These are phyloP conservation scores for Pugionium cornutum DNA, from an alignment of 345 rosid genomes.

Conservation along the genomic window DNA sequence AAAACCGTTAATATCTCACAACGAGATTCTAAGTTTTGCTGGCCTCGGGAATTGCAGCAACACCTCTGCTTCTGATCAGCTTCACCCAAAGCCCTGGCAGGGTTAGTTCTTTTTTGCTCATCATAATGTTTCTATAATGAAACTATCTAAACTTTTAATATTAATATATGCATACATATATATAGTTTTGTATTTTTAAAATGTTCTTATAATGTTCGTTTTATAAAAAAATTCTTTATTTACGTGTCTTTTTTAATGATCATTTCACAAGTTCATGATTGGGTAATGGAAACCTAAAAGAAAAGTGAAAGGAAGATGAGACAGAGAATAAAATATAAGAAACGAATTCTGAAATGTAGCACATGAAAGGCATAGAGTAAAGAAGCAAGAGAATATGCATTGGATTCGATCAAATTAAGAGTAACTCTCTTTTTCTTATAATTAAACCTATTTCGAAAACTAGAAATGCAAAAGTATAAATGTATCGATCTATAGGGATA, in stretches of 20 bases:
- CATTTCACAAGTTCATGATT: conserved; percentile 21
- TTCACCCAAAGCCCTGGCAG: conserved; percentile 64
- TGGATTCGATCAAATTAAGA: conserved; percentile 29
- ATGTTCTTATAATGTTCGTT: conserved; percentile 1
- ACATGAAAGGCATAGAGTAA: conserved; percentile 31
- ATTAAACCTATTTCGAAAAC: not conserved
- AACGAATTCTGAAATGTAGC: conserved; percentile 26
- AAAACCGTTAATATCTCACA: conserved; percentile 63
- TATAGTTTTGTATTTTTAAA: conserved; percentile 11
- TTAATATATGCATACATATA: conserved; percentile 1
- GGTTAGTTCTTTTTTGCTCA: conserved; percentile 44
- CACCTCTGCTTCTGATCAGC: conserved; percentile 47
- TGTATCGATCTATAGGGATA: not conserved
- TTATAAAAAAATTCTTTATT: conserved; percentile 1
- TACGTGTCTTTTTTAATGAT: not conserved
- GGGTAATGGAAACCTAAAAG: conserved; percentile 27
- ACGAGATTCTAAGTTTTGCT: conserved; percentile 67
- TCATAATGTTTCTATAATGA: conserved; percentile 3
- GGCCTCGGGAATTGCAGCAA: conserved; percentile 63
- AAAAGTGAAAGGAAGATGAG: not conserved
- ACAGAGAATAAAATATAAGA: conserved; percentile 11
- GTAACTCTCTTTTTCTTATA: conserved; percentile 1
- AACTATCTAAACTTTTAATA: conserved; percentile 3
- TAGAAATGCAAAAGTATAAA: conserved; percentile 7
- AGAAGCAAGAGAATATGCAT: conserved; percentile 29